Conservation (phyloP, 2,329 filamentous ascomycete genomes). For the Diaporthe sp. region DNA sequence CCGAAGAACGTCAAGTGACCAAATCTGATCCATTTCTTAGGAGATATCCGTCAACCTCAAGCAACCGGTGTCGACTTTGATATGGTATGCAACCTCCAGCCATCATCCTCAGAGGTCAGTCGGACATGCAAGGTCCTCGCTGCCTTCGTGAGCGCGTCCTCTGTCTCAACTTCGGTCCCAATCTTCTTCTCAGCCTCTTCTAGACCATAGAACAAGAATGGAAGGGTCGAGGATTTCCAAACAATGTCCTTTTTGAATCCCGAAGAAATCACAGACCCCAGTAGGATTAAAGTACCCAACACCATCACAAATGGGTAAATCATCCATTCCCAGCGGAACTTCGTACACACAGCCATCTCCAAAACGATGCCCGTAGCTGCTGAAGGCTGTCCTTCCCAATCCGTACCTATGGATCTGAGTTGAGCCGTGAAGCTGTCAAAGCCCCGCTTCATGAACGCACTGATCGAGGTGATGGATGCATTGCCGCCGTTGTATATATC, state of each 20-base stretch:
- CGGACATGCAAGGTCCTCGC: neutral
- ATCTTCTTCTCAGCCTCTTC: neutral
- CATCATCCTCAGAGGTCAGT: neutral
- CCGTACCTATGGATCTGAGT: neutral
- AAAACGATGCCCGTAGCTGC: neutral
- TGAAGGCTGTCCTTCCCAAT: neutral
- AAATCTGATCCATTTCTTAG: too few species aligned
- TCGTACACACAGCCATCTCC: neutral
- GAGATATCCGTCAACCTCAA: too few species aligned
- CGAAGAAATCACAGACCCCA: neutral
- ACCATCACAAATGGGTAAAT: constrained; percentile 1
- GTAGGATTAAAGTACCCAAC: neutral
- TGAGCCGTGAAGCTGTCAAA: constrained; percentile 2
- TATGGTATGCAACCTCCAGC: neutral
- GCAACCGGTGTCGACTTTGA: too few species aligned
- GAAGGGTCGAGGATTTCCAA: constrained; percentile 7
- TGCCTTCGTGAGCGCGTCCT: neutral
- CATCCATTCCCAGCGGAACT: constrained; percentile 2
- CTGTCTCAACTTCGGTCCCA: neutral
- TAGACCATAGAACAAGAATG: constrained; percentile 3
- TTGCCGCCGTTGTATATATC: neutral
- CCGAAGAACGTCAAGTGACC: too few species aligned
- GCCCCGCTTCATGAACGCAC: constrained; percentile 10
- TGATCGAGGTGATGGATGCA: neutral
- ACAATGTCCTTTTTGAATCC: constrained; percentile 7